phyloP scores from a whole-genome alignment of 805 yeast genomes.

The Zygotorulaspora florentina region DNA sequence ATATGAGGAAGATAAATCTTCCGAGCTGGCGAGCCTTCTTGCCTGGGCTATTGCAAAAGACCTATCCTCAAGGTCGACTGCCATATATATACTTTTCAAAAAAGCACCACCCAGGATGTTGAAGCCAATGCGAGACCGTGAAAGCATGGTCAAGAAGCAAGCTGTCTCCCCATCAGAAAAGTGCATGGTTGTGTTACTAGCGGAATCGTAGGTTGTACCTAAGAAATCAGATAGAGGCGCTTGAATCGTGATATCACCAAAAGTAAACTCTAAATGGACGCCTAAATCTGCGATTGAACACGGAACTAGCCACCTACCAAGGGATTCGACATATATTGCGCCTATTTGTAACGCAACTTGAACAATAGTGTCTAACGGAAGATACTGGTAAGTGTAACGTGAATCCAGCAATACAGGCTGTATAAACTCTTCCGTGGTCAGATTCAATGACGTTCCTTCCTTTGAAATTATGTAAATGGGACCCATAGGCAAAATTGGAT shows the following conservation, averaged over 20 bases:
- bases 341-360: constrained; percentile 65
- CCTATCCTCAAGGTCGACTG: constrained; percentile 57
- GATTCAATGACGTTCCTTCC: constrained; percentile 37
- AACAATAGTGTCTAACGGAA: constrained; percentile 55
- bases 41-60: constrained; percentile 56
- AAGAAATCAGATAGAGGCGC: constrained; percentile 50
- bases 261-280: constrained; percentile 49
- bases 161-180: constrained; percentile 55
- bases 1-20: constrained; percentile 2
- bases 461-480: constrained; percentile 43
- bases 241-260: constrained; percentile 49
- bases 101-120: constrained; percentile 57
- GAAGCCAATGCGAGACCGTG: constrained; percentile 46
- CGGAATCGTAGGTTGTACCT: constrained; percentile 33
- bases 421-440: constrained; percentile 37
- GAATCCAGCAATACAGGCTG: constrained; percentile 59
- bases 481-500: constrained; percentile 47
- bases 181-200: constrained; percentile 37
- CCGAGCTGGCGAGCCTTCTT: constrained; percentile 18
- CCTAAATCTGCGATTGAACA: constrained; percentile 48
- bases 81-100: constrained; percentile 50
- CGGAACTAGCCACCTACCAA: constrained; percentile 56
- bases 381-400: constrained; percentile 43
- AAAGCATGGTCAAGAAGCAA: constrained; percentile 51
- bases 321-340: constrained; percentile 51